Conservation (phyloP, 2,329 filamentous ascomycete species). For the Thelonectria rubi region DNA sequence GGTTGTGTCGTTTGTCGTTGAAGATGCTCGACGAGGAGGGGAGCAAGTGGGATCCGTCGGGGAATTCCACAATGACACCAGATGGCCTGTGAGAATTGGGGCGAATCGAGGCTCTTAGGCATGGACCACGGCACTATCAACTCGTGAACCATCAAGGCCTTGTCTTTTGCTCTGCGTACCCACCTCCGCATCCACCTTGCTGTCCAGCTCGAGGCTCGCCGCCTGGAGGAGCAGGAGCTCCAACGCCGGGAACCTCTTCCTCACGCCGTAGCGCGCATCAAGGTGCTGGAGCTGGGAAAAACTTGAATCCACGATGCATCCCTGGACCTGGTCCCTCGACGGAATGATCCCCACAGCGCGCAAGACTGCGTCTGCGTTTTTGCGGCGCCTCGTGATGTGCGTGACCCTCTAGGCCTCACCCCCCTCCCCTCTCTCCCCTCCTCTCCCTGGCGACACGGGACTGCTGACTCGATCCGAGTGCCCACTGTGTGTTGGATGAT, state of each 20-base stretch:
- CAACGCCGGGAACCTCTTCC: constrained; percentile 7
- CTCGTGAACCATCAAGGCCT: constrained; percentile 33
- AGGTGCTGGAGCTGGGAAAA: constrained; percentile 21
- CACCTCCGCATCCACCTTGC: constrained; percentile 32
- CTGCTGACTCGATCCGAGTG: constrained; percentile 37
- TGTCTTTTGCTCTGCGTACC: constrained; percentile 27
- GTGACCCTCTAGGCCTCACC: constrained; percentile 27
- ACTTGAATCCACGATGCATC: constrained; percentile 11
- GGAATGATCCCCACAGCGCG: constrained; percentile 33
- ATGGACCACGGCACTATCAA: constrained; percentile 28
- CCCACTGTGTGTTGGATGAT: constrained; percentile 29
- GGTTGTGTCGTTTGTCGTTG: constrained; percentile 9
- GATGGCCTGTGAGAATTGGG: constrained; percentile 25
- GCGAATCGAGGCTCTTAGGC: constrained; percentile 28
- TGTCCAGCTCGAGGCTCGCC: constrained; percentile 10
- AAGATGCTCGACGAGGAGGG: constrained; percentile 18
- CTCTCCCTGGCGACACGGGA: constrained; percentile 25
- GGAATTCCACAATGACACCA: constrained; percentile 30
- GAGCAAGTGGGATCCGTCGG: constrained; percentile 20
- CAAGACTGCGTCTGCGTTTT: constrained; percentile 36
- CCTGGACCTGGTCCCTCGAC: constrained; percentile 12
- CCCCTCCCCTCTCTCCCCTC: constrained; percentile 29
- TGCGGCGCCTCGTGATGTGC: constrained; percentile 40
- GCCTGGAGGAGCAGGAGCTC: constrained; percentile 9
- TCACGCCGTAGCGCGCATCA: constrained; percentile 9